Percentiles rank a stretch among this genome's conserved stretches.
Evolutionary conservation across 495 filamentous ascomycete genomes (phyloP).

Genomic region (Annulohypoxylon stygium): DNA sequence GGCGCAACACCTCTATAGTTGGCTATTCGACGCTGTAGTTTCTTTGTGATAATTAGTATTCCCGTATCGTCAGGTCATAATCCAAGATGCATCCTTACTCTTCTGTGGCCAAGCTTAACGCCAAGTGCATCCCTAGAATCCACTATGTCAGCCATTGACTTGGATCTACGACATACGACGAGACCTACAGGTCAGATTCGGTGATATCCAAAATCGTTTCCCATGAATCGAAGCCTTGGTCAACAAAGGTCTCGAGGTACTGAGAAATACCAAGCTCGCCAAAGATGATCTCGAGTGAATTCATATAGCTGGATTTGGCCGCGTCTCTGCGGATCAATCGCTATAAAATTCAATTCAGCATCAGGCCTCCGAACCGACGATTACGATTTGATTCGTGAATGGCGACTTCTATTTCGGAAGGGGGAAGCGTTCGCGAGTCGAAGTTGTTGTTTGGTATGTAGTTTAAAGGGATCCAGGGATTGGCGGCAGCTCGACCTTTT

Average conservation of each 20-base stretch:
- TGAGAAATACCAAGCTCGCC: slow-evolving; percentile 79
- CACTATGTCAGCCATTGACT: slow-evolving; percentile 34
- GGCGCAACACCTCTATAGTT: slow-evolving; percentile 70
- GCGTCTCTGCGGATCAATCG: slow-evolving; percentile 45
- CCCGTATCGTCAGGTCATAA: slow-evolving; percentile 9
- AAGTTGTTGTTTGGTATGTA: slow-evolving; percentile 16
- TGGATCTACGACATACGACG: not conserved
- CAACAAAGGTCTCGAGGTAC: slow-evolving; percentile 76
- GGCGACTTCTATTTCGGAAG: slow-evolving; percentile 8
- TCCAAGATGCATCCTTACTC: slow-evolving; percentile 64
- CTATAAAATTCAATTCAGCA: slow-evolving; percentile 40
- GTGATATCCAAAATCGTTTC: slow-evolving; percentile 83
- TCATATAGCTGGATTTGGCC: slow-evolving; percentile 52
- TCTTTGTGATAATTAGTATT: slow-evolving; percentile 52
- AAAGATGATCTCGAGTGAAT: slow-evolving; percentile 68
- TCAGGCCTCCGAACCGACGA: slow-evolving; percentile 27
- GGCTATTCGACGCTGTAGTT: slow-evolving; percentile 65
- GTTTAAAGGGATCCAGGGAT: slow-evolving; percentile 9
- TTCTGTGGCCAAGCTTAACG: slow-evolving; percentile 82
- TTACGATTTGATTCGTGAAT: slow-evolving; percentile 12
- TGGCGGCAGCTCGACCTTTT: slow-evolving; percentile 10
- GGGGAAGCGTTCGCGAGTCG: slow-evolving; percentile 12
- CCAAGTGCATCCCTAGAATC: slow-evolving; percentile 70
- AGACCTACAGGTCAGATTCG: slow-evolving; percentile 79
- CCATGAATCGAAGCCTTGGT: slow-evolving; percentile 86